phyloP scores from a whole-genome alignment of 2,329 filamentous ascomycete species.

The Tolypocladium amazonense region DNA sequence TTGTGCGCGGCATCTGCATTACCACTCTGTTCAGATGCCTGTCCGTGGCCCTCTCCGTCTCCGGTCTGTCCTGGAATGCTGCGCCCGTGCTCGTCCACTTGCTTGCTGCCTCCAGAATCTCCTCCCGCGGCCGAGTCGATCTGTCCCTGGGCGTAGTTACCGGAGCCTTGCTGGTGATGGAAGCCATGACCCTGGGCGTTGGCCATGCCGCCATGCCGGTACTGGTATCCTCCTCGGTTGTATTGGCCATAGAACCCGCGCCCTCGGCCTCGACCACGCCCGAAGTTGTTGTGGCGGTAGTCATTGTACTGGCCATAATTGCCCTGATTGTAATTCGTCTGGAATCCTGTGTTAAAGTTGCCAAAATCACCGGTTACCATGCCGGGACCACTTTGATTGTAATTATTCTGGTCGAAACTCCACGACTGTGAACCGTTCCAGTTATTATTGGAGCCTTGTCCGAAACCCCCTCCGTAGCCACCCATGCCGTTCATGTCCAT shows the following conservation, averaged over 20 bases:
- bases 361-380: constrained; percentile 74
- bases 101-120: constrained; percentile 15
- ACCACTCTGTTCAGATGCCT: constrained; percentile 5
- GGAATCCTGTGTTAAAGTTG: constrained; percentile 66
- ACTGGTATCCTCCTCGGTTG: constrained; percentile 45
- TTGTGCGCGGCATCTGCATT: constrained; percentile 9
- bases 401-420: constrained; percentile 83
- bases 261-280: constrained; percentile 54
- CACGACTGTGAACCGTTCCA: constrained; percentile 75
- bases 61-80: constrained; percentile 14
- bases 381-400: constrained; percentile 75
- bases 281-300: constrained; percentile 60
- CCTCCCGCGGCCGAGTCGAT: constrained; percentile 7
- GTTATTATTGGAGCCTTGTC: constrained; percentile 60
- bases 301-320: constrained; percentile 79
- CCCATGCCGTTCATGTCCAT: constrained; percentile 74
- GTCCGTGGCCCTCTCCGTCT: constrained; percentile 4
- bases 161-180: constrained; percentile 15
- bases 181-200: constrained; percentile 24
- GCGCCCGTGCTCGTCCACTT: constrained; percentile 29
- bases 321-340: constrained; percentile 72
- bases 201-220: constrained; percentile 22
- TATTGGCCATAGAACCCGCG: constrained; percentile 49
- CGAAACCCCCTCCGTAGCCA: constrained; percentile 55
- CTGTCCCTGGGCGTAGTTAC: constrained; percentile 10